Evolutionary conservation across 179 eudicot species (phyloP).

Genomic region (Vitellaria paradoxa): DNA sequence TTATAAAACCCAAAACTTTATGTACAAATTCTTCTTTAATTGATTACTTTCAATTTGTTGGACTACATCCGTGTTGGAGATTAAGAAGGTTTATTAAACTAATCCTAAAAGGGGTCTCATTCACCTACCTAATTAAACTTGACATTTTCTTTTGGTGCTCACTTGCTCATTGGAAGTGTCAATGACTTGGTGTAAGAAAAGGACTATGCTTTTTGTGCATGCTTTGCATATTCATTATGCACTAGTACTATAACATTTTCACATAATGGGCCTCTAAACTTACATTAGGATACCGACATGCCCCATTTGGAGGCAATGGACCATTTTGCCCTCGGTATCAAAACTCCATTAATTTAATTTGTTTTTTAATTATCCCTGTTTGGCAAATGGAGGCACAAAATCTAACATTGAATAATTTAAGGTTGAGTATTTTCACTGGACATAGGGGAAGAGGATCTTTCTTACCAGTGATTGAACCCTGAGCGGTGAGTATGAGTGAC

Average conservation of each 20-base stretch:
- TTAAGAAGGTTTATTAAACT: constrained; percentile 16
- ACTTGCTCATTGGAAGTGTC: not conserved
- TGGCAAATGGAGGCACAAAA: too few relatives aligned
- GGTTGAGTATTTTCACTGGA: too few relatives aligned
- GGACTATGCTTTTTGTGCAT: not conserved
- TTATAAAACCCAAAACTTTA: not conserved
- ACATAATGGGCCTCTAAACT: not conserved
- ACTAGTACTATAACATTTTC: too few relatives aligned
- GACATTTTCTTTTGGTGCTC: constrained; percentile 10
- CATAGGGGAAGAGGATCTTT: too few relatives aligned
- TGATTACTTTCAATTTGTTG: not conserved
- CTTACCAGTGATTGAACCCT: too few relatives aligned
- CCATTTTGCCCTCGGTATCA: not conserved
- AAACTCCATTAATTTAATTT: too few relatives aligned
- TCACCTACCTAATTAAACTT: constrained; percentile 11
- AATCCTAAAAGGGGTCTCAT: constrained; percentile 15
- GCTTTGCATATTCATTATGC: not conserved
- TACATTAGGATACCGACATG: not conserved
- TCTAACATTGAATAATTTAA: too few relatives aligned
- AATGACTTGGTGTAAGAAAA: not conserved
- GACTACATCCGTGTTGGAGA: constrained; percentile 20
- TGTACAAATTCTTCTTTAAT: constrained; percentile 7
- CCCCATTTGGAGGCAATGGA: not conserved
- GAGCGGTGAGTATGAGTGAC: too few relatives aligned
- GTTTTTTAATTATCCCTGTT: too few relatives aligned